phyloP scores from a whole-genome alignment of 2,329 filamentous ascomycete genomes.

The Xylariaceae sp. region DNA sequence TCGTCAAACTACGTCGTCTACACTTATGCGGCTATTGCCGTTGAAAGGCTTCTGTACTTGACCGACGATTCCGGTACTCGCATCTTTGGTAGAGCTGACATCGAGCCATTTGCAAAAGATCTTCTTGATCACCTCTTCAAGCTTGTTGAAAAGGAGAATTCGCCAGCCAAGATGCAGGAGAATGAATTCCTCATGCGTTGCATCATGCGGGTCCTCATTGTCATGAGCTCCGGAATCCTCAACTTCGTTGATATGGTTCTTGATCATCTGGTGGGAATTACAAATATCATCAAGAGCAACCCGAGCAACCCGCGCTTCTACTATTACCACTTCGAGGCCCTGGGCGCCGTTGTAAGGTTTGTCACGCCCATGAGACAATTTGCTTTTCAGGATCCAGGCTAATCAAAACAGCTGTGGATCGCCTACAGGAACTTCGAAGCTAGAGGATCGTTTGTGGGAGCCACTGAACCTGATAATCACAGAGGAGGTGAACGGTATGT shows the following conservation, averaged over 20 bases:
- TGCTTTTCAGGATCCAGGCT: neutral
- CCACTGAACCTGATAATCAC: constrained; percentile 81
- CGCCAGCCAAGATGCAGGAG: constrained; percentile 92
- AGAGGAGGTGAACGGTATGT: constrained; percentile 76
- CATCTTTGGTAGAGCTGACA: constrained; percentile 77
- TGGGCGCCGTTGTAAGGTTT: constrained; percentile 82
- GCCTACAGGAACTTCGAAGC: constrained; percentile 65
- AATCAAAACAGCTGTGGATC: constrained; percentile 60
- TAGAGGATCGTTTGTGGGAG: constrained; percentile 80
- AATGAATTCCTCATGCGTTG: constrained; percentile 99
- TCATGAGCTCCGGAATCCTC: constrained; percentile 81
- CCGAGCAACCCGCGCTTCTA: constrained; percentile 98
- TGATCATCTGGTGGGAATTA: constrained; percentile 83
- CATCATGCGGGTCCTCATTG: constrained; percentile 95
- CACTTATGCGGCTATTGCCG: constrained; percentile 93
- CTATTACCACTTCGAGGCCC: constrained; percentile 95
- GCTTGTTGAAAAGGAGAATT: constrained; percentile 81
- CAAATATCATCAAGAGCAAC: constrained; percentile 88
- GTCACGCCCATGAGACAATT: constrained; percentile 18
- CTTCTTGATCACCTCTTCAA: constrained; percentile 88
- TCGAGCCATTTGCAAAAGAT: constrained; percentile 81
- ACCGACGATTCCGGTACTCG: constrained; percentile 74
- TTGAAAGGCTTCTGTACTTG: constrained; percentile 90
- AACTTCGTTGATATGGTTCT: constrained; percentile 78
- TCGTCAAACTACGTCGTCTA: constrained; percentile 95